phyloP scores from a whole-genome alignment of 2,329 filamentous ascomycete genomes.

The Emmonsiellopsis sp. region DNA sequence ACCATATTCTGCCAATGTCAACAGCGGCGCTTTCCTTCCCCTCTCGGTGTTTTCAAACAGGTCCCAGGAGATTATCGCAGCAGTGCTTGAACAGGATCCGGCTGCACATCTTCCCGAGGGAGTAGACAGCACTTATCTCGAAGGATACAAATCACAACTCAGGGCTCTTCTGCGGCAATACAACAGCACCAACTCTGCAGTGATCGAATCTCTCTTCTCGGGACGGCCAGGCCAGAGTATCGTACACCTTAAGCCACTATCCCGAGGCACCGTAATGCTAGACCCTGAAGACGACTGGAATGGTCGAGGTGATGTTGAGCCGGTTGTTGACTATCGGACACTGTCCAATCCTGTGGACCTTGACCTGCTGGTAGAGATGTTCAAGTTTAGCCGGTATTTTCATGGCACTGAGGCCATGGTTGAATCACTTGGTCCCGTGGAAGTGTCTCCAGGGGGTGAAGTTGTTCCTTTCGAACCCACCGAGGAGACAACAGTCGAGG shows the following conservation, averaged over 20 bases:
- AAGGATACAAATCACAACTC: neutral
- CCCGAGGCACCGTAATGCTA: conserved; percentile 31
- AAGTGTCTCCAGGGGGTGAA: neutral
- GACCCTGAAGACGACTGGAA: conserved; percentile 19
- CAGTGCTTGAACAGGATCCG: neutral
- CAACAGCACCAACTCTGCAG: neutral
- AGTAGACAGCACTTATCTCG: neutral
- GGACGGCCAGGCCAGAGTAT: neutral
- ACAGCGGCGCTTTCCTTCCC: neutral
- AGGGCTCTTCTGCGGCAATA: neutral
- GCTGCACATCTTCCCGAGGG: neutral
- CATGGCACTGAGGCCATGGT: conserved; percentile 5
- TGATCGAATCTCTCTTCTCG: neutral
- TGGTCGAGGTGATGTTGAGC: conserved; percentile 19
- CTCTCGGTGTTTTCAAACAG: neutral
- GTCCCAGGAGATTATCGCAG: neutral
- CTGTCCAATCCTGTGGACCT: conserved; percentile 31
- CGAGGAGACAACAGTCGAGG: neutral
- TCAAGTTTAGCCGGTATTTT: conserved; percentile 11
- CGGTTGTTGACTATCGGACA: conserved; percentile 31
- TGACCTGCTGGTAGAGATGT: conserved; percentile 17
- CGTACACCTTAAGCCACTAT: conserved; percentile 26
- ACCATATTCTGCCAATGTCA: neutral
- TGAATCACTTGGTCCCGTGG: conserved; percentile 13
- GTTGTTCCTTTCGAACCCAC: conserved; percentile 15